Conservation (phyloP, 352 stramenopile species). For the Phytopythium delawarense region DNA sequence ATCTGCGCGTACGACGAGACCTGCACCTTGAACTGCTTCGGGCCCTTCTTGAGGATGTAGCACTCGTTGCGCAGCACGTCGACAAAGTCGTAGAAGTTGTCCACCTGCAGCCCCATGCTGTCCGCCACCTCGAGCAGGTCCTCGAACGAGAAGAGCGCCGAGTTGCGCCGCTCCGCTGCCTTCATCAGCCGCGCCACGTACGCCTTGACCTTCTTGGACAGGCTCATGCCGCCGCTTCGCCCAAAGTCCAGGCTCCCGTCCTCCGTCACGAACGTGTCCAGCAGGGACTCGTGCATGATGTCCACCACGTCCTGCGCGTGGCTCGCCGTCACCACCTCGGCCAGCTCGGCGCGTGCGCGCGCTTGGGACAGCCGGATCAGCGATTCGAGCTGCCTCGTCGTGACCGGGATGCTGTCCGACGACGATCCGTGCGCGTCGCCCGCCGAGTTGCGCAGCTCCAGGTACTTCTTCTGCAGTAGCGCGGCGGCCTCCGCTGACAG, state of each 20-base stretch:
- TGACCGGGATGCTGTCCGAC: slow-evolving; percentile 83
- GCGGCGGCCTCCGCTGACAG: slow-evolving; percentile 47
- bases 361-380: slow-evolving; percentile 90
- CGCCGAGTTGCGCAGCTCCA: slow-evolving; percentile 71
- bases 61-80: slow-evolving; percentile 85
- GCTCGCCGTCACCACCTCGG: slow-evolving; percentile 89
- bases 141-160: slow-evolving; percentile 67
- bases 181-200: slow-evolving; percentile 79
- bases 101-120: slow-evolving; percentile 68
- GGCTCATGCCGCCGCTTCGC: slow-evolving; percentile 59
- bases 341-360: slow-evolving; percentile 92
- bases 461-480: slow-evolving; percentile 88
- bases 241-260: slow-evolving; percentile 86
- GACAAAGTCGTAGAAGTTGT: slow-evolving; percentile 81
- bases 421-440: slow-evolving; percentile 40
- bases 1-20: slow-evolving; percentile 48
- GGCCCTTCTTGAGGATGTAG: slow-evolving; percentile 82
- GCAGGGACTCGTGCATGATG: slow-evolving; percentile 93
- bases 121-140: slow-evolving; percentile 71
- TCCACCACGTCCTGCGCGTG: slow-evolving; percentile 97
- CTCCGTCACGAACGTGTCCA: slow-evolving; percentile 89
- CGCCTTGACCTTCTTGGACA: slow-evolving; percentile 74
- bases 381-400: slow-evolving; percentile 96
- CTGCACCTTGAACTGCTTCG: slow-evolving; percentile 75
- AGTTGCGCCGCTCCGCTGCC: slow-evolving; percentile 51